Base-by-base conservation (phyloP, 805 yeast genomes). In the Ogataea nakhonphanomensis region DNA sequence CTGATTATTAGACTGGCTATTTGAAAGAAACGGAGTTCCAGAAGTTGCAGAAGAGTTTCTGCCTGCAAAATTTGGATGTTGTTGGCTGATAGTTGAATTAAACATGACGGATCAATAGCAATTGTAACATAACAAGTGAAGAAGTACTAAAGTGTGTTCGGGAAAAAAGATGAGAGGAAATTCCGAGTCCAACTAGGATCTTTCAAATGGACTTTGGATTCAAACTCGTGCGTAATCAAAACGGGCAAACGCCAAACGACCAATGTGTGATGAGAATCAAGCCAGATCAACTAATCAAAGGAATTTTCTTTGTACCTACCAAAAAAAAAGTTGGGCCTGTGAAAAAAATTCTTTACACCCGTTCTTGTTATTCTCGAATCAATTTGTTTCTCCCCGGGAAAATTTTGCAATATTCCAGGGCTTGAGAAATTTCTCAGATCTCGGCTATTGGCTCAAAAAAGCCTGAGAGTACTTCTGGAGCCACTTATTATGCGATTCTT, bases 401-500 rank as follows among this genome's bases (percentile, higher is more conserved):
- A 37, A 37, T 24, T 37, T 37, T 37, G 30, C 30, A 14, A 13
- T 8, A 4, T 30, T 14, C 22, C 20, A n/a, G 27, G 32, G 26
- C 24, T 30, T 17, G 11, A 23, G 15, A n/a, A 12, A 12, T 37
- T 32, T 30, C 35, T 30, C 38, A 13, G 11, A 6, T 21, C 11
- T 14, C 31, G 17, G n/a, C 23, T 22, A 23, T 41, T 29, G 23
- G 45, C 33, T 22, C 25, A 43, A 15, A 5, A 51, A 44, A 15
- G 61, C 62, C 1, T 53, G 37, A 47, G 73, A 74, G 8, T 70
- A 57, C 28, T 50, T 56, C 13, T 54, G 51, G 30, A 74, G 54
- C 44, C 67, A 67, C 4, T 35, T 14, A 11, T 24, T 28, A 14
- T 54, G 43, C 4, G 25, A 28, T 46, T 74, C 74, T 30, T 61